Percentiles rank a stretch among this genome's conserved stretches.
These are phyloP conservation scores for Talaromyces sp. DNA, from an alignment of 2,329 filamentous ascomycete genomes.

Conservation along the genomic window DNA sequence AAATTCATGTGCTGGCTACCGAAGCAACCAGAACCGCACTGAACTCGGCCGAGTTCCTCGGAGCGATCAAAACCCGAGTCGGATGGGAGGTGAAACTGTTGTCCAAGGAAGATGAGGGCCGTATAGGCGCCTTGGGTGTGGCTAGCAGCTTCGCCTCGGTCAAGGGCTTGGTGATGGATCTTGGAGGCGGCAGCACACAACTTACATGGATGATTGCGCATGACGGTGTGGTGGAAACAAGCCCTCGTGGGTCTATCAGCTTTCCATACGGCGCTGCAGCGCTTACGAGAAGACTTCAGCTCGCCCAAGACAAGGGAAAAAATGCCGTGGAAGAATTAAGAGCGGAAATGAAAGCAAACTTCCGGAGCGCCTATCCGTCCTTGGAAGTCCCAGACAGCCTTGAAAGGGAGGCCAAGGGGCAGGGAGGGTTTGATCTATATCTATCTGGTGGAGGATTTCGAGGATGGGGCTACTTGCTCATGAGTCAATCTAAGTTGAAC, in stretches of 20 bases:
- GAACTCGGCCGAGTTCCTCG: constrained; percentile 67
- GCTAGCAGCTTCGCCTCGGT: constrained; percentile 67
- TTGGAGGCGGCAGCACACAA: constrained; percentile 72
- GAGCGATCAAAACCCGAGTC: constrained; percentile 58
- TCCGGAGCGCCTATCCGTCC: constrained; percentile 57
- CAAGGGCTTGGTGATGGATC: constrained; percentile 78
- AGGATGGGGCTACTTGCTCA: constrained; percentile 84
- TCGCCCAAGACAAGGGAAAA: constrained; percentile 40
- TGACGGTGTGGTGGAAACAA: constrained; percentile 48
- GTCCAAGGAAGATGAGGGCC: constrained; percentile 73
- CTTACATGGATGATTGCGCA: constrained; percentile 61
- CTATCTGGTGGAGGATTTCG: constrained; percentile 87
- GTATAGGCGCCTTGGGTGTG: constrained; percentile 78
- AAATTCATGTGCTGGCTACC: constrained; percentile 76
- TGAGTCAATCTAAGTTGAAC: constrained; percentile 67
- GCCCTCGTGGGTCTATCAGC: constrained; percentile 56
- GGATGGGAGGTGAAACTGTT: constrained; percentile 69
- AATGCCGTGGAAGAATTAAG: constrained; percentile 47
- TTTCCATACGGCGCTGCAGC: constrained; percentile 69
- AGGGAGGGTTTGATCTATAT: constrained; percentile 64
- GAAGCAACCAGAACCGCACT: constrained; percentile 79
- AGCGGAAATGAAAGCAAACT: constrained; percentile 52
- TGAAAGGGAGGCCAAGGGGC: constrained; percentile 36
- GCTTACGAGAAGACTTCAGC: constrained; percentile 52
- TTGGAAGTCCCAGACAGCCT: constrained; percentile 55